These are phyloP conservation scores for Phoma herbarum DNA, from an alignment of 2,329 filamentous ascomycete genomes.

Conservation along the genomic window DNA sequence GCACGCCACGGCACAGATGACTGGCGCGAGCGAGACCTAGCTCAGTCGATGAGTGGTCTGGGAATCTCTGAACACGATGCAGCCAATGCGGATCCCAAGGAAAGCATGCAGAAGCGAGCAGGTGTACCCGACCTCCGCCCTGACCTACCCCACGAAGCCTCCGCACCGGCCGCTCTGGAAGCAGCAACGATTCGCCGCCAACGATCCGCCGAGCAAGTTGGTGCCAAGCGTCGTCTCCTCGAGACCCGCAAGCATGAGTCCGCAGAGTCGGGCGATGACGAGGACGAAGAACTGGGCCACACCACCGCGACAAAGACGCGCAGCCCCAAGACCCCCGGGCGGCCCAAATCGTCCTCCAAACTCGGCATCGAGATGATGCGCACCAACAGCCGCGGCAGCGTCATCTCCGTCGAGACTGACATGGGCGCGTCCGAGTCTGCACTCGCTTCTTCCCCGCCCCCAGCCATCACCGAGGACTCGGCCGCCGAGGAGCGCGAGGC, in stretches of 20 bases:
- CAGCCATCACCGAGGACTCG: slow-evolving; percentile 53
- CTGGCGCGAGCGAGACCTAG: slow-evolving; percentile 71
- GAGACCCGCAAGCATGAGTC: slow-evolving; percentile 78
- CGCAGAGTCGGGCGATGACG: slow-evolving; percentile 89
- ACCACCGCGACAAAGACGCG: slow-evolving; percentile 41
- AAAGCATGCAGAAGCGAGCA: slow-evolving; percentile 36
- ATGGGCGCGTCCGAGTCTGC: slow-evolving; percentile 46
- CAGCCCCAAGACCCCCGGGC: slow-evolving; percentile 56
- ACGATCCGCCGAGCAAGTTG: slow-evolving; percentile 76
- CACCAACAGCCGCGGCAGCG: slow-evolving; percentile 90
- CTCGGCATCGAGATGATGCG: slow-evolving; percentile 98
- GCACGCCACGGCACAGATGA: slow-evolving; percentile 78
- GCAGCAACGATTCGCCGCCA: slow-evolving; percentile 62
- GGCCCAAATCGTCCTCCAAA: slow-evolving; percentile 70
- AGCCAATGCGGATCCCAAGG: slow-evolving; percentile 48
- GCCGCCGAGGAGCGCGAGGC: slow-evolving; percentile 45
- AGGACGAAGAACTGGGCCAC: slow-evolving; percentile 86
- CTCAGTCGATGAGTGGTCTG: slow-evolving; percentile 67
- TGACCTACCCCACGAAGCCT: slow-evolving; percentile 56
- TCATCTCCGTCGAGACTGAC: slow-evolving; percentile 58
- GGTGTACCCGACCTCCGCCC: slow-evolving; percentile 41
- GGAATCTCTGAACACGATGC: slow-evolving; percentile 75
- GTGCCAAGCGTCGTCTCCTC: slow-evolving; percentile 75
- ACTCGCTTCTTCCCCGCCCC: slow-evolving; percentile 50
- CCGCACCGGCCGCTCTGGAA: slow-evolving; percentile 68